Conservation (phyloP, 441 rosid genomes). For the Aleurites moluccanus region DNA sequence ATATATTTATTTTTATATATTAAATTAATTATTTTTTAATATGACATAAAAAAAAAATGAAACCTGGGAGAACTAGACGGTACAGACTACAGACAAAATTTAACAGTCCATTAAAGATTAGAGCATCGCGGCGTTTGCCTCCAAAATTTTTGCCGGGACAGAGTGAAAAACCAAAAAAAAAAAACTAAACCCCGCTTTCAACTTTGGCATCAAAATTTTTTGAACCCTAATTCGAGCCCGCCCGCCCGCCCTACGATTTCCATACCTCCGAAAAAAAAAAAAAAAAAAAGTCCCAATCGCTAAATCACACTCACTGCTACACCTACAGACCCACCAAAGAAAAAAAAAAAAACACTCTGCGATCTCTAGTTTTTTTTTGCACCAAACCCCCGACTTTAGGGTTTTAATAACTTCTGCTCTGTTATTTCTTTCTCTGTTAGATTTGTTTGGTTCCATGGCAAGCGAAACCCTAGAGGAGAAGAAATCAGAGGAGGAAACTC, state of each 20-base stretch:
- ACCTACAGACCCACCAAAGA: background rate
- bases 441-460: conserved; percentile 45
- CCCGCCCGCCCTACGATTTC: no score
- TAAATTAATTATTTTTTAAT: no score
- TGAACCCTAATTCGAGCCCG: conserved; percentile 26
- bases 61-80: no score
- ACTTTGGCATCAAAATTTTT: conserved; percentile 34
- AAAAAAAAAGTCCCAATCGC: conserved; percentile 1
- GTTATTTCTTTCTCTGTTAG: no score
- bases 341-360: background rate
- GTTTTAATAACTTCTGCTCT: conserved; percentile 11
- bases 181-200: conserved; percentile 35
- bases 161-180: background rate
- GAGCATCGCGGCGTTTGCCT: background rate
- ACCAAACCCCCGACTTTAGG: conserved; percentile 27
- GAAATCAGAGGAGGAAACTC: conserved; percentile 45
- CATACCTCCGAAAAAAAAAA: no score
- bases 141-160: background rate
- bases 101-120: no score
- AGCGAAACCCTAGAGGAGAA: conserved; percentile 72
- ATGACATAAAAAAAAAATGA: no score
- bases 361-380: conserved; percentile 4
- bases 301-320: background rate
- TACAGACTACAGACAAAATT: no score
- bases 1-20: no score